These are phyloP conservation scores for Conticribra weissflogii DNA, from an alignment of 108 stramenopile species.

Conservation along the genomic window DNA sequence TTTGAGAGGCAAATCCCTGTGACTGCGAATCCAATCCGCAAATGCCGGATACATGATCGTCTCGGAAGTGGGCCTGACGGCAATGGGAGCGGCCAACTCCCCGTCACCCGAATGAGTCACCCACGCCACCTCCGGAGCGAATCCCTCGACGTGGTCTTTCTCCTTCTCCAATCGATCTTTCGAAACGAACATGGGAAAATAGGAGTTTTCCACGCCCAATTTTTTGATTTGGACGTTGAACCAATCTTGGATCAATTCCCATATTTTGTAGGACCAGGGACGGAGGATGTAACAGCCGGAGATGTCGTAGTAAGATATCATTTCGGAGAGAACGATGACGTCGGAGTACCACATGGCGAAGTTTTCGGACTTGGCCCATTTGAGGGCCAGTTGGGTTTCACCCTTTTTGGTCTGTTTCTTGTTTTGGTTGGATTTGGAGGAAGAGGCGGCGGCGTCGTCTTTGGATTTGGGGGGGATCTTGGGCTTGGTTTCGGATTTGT, in stretches of 20 bases:
- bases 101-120: conserved; percentile 91
- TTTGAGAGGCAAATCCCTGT: conserved; percentile 96
- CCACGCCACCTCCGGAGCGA: conserved; percentile 98
- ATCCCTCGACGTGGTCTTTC: conserved; percentile 99
- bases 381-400: conserved; percentile 76
- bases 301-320: conserved; percentile 99
- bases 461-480: conserved; percentile 36
- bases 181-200: conserved; percentile 98
- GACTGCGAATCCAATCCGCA: conserved; percentile 94
- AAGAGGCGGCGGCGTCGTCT: conserved; percentile 22
- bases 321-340: conserved; percentile 96
- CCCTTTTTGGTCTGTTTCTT: conserved; percentile 79
- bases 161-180: conserved; percentile 93
- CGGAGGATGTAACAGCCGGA: conserved; percentile 99
- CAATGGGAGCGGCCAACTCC: conserved; percentile 96
- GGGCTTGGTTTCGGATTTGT: conserved; percentile 42
- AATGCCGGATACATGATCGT: conserved; percentile 99
- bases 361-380: conserved; percentile 93
- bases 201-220: conserved; percentile 94
- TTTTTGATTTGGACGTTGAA: conserved; percentile 89
- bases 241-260: conserved; percentile 98
- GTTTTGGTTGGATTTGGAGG: conserved; percentile 38
- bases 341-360: conserved; percentile 98
- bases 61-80: conserved; percentile 97
- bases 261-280: conserved; percentile 98